These are phyloP conservation scores for Sugiyamaella boreocaroliniensis DNA, from an alignment of 805 yeast genomes.

Conservation along the genomic window DNA sequence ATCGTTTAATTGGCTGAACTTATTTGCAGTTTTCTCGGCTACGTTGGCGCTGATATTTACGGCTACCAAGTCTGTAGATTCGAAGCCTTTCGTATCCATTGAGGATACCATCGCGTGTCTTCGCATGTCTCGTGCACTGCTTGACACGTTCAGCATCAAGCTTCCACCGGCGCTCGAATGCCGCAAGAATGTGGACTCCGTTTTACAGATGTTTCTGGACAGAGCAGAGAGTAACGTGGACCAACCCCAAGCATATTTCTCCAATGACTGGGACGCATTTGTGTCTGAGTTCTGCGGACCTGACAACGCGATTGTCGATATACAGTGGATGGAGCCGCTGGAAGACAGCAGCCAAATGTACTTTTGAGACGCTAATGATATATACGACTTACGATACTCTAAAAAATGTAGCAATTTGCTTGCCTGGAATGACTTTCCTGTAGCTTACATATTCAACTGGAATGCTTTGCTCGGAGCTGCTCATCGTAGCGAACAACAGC, in stretches of 20 bases:
- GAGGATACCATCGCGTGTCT: slow-evolving; percentile 6
- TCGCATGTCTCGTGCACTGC: slow-evolving; percentile 7
- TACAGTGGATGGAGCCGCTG: background rate
- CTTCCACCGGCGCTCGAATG: slow-evolving; percentile 16
- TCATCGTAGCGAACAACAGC: slow-evolving; percentile 40
- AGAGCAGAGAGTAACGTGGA: background rate
- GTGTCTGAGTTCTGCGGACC: background rate
- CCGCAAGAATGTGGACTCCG: slow-evolving; percentile 7
- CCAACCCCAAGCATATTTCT: background rate
- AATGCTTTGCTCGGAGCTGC: slow-evolving; percentile 4
- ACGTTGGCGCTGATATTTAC: slow-evolving; percentile 16
- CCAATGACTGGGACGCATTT: background rate
- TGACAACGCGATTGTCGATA: background rate
- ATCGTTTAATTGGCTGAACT: slow-evolving; percentile 21
- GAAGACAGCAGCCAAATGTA: background rate
- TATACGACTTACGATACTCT: background rate
- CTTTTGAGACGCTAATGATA: background rate
- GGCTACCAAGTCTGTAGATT: slow-evolving; percentile 12
- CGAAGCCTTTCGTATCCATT: background rate
- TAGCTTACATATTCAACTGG: background rate
- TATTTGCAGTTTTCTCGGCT: slow-evolving; percentile 17
- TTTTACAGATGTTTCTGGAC: background rate
- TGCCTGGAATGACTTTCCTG: too few relatives aligned
- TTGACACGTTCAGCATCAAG: slow-evolving; percentile 9
- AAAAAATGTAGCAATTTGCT: too few relatives aligned